phyloP scores from a whole-genome alignment of 1,139 yeast genomes.

The Debaryomycetaceae sp. region DNA sequence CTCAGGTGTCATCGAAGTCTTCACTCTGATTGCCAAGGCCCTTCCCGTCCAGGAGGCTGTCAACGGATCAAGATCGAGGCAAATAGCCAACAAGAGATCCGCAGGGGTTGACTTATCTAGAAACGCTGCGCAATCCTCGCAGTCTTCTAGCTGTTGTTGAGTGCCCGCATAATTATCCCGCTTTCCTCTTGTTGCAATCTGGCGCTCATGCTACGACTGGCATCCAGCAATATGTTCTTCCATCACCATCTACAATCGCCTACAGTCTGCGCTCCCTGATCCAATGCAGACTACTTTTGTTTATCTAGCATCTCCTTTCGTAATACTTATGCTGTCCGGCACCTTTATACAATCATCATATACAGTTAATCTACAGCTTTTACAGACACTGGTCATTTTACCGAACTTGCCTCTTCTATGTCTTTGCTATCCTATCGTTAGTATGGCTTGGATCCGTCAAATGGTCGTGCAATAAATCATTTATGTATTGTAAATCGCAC shows the following conservation, averaged over 20 bases:
- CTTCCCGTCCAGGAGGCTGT: slow-evolving; percentile 43
- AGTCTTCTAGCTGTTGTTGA: slow-evolving; percentile 28
- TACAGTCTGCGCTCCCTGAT: not conserved
- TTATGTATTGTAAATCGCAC: not conserved
- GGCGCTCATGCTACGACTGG: not conserved
- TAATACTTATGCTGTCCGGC: not conserved
- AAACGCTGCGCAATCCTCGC: slow-evolving; percentile 21
- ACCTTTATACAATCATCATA: not conserved
- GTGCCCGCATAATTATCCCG: not conserved
- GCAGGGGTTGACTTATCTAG: slow-evolving; percentile 40
- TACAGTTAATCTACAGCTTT: not conserved
- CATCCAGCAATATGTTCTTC: too few species aligned
- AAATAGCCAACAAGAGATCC: slow-evolving; percentile 20
- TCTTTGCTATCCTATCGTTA: too few species aligned
- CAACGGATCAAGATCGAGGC: slow-evolving; percentile 25
- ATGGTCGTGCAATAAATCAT: too few species aligned
- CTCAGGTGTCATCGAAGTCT: slow-evolving; percentile 44
- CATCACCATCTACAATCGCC: not conserved
- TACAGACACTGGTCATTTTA: not conserved
- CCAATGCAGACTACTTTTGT: not conserved
- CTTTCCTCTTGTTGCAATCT: not conserved
- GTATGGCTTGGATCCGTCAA: too few species aligned
- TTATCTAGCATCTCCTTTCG: not conserved
- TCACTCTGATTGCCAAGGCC: slow-evolving; percentile 39
- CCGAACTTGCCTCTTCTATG: too few species aligned